A percentile compares a stretch with the other conserved stretches of the same genome.
These are phyloP conservation scores for Colletotrichum caudatum DNA, from an alignment of 2,329 filamentous ascomycete species.

Conservation along the genomic window DNA sequence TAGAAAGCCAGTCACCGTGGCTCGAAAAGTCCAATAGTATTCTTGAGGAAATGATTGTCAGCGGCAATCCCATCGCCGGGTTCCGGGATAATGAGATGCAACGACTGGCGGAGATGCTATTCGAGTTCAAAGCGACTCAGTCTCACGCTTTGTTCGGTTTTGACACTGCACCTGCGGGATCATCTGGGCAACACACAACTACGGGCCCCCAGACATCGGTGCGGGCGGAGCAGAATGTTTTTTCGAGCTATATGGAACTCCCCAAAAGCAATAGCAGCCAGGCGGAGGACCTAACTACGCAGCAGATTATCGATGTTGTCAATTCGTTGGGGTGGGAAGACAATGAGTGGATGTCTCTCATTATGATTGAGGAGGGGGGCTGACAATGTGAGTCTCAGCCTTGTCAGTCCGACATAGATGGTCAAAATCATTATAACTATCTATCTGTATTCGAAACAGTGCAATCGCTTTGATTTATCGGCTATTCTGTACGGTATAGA, in stretches of 20 bases:
- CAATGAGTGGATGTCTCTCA: conserved; percentile 37
- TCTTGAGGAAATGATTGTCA: conserved; percentile 59
- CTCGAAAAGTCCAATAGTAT: conserved; percentile 57
- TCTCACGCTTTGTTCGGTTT: not conserved
- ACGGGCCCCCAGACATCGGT: not conserved
- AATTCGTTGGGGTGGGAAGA: conserved; percentile 36
- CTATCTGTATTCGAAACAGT: no score
- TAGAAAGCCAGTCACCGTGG: conserved; percentile 53
- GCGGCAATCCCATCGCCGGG: conserved; percentile 60
- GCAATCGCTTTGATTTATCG: no score
- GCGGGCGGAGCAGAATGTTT: not conserved
- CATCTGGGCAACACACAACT: conserved; percentile 12
- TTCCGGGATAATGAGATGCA: conserved; percentile 59
- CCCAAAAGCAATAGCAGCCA: conserved; percentile 28
- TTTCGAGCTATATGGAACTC: not conserved
- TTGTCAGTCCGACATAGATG: not conserved
- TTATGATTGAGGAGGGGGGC: conserved; percentile 16
- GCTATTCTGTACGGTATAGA: no score
- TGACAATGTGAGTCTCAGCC: not conserved
- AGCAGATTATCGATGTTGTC: conserved; percentile 38
- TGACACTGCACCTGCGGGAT: no score
- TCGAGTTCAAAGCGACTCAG: conserved; percentile 10
- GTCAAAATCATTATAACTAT: not conserved
- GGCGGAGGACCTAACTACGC: conserved; percentile 32
- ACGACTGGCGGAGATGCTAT: conserved; percentile 57